Percentiles rank a stretch among this genome's conserved stretches.
Evolutionary conservation across 768 basidiomycete species (phyloP).

Genomic region (Sarcodon aspratus): DNA sequence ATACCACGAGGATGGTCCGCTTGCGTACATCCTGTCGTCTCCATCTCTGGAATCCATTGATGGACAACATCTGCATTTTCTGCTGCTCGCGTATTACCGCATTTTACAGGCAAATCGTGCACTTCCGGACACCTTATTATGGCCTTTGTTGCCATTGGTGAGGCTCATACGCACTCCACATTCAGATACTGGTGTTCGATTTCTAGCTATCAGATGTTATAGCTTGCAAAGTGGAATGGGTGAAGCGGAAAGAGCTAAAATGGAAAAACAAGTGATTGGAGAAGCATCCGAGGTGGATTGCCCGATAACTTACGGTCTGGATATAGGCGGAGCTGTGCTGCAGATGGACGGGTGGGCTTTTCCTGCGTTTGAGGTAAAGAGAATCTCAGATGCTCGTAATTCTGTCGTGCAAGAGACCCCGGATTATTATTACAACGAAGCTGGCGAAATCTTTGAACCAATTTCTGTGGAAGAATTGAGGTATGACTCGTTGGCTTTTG

Average conservation of each 20-base stretch:
- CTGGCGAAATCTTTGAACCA: conserved; percentile 17
- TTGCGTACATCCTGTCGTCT: conserved; percentile 27
- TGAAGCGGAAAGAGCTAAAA: conserved; percentile 57
- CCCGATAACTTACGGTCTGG: conserved; percentile 40
- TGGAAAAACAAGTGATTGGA: conserved; percentile 56
- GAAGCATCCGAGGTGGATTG: conserved; percentile 50
- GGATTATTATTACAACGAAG: conserved; percentile 35
- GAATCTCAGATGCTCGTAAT: conserved; percentile 42
- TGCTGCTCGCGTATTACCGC: conserved; percentile 75
- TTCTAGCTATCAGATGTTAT: conserved; percentile 72
- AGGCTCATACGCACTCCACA: conserved; percentile 35
- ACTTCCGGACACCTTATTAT: conserved; percentile 48
- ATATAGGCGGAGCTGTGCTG: conserved; percentile 31
- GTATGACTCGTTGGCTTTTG: conserved; percentile 20
- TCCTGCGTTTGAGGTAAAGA: conserved; percentile 53
- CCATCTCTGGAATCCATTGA: conserved; percentile 23
- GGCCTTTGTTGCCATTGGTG: conserved; percentile 39
- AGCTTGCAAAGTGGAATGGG: conserved; percentile 67
- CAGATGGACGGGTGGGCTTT: conserved; percentile 75
- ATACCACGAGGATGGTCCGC: conserved; percentile 37
- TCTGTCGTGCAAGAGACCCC: conserved; percentile 26
- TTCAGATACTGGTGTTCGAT: conserved; percentile 50
- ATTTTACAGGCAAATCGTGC: conserved; percentile 64
- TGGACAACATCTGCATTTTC: conserved; percentile 41
- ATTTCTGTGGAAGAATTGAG: conserved; percentile 42